Evolutionary conservation across 129 eudicot species (phyloP).

Genomic region (Solidago caesia): DNA sequence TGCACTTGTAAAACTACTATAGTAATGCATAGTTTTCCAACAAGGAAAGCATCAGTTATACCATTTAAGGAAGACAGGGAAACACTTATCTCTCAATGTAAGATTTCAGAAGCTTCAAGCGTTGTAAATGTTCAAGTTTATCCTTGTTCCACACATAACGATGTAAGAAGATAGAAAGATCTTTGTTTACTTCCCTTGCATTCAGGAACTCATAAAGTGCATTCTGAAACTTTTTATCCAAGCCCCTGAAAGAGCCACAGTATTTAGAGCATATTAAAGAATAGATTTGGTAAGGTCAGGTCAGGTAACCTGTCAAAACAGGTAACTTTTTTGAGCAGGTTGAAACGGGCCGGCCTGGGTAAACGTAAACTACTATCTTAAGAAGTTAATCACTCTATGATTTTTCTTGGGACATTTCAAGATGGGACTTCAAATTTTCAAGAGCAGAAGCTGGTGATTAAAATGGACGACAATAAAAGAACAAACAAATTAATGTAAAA

Average conservation of each 20-base stretch:
- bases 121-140: constrained; percentile 46
- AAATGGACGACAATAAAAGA: not conserved
- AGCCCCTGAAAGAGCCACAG: constrained; percentile 38
- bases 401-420: not conserved
- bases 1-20: not conserved
- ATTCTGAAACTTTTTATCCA: constrained; percentile 46
- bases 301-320: not conserved
- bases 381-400: not conserved
- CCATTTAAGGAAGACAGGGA: not conserved
- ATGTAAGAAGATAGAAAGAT: constrained; percentile 61
- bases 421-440: not conserved
- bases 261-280: not conserved
- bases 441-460: not conserved
- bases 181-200: constrained; percentile 52
- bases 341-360: not conserved
- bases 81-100: constrained; percentile 30
- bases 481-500: not conserved
- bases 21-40: not conserved
- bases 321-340: not conserved
- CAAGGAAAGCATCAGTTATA: not conserved
- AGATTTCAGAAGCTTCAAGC: constrained; percentile 46
- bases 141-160: constrained; percentile 65
- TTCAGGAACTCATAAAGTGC: constrained; percentile 51
- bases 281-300: not conserved
- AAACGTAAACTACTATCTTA: not conserved